Percentiles rank a stretch among this genome's conserved stretches.
These are phyloP conservation scores for Sisymbrium altissimum DNA, from an alignment of 345 rosid genomes.

Conservation along the genomic window DNA sequence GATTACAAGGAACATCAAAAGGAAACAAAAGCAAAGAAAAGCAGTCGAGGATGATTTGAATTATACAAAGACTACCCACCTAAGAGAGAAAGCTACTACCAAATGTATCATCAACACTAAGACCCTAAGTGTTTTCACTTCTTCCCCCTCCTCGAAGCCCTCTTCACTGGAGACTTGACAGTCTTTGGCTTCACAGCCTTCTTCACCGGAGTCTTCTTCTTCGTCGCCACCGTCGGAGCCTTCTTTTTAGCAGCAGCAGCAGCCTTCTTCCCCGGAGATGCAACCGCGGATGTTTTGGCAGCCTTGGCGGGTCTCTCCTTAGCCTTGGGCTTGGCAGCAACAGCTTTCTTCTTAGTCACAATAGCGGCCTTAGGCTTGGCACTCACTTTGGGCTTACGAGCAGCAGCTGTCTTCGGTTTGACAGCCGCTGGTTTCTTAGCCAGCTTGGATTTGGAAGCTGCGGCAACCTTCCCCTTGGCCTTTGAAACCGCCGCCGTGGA, in stretches of 20 bases:
- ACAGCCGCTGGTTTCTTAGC: constrained; percentile 31
- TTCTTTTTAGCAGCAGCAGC: constrained; percentile 40
- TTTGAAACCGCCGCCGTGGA: constrained; percentile 28
- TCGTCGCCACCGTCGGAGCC: constrained; percentile 30
- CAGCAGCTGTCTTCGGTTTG: constrained; percentile 38
- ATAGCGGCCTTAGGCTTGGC: constrained; percentile 22
- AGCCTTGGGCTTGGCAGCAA: constrained; percentile 45
- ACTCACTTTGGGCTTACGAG: constrained; percentile 19
- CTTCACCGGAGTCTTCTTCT: constrained; percentile 59
- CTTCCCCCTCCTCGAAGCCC: constrained; percentile 36
- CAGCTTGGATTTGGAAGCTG: constrained; percentile 29
- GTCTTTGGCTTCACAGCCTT: constrained; percentile 52
- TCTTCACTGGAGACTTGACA: constrained; percentile 63
- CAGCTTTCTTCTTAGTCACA: constrained; percentile 36
- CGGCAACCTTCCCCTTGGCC: constrained; percentile 32
- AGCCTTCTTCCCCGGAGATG: constrained; percentile 54
- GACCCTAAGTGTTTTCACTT: constrained; percentile 32
- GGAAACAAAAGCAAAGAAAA: neutral
- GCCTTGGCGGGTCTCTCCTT: constrained; percentile 55
- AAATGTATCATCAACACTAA: neutral
- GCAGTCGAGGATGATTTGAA: neutral
- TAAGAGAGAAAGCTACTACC: constrained; percentile 10
- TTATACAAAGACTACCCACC: constrained; percentile 32
- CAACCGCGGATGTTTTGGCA: constrained; percentile 50
- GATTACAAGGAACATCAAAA: constrained; percentile 4